phyloP scores from a whole-genome alignment of 495 filamentous ascomycete genomes.

The Glonium stellatum region DNA sequence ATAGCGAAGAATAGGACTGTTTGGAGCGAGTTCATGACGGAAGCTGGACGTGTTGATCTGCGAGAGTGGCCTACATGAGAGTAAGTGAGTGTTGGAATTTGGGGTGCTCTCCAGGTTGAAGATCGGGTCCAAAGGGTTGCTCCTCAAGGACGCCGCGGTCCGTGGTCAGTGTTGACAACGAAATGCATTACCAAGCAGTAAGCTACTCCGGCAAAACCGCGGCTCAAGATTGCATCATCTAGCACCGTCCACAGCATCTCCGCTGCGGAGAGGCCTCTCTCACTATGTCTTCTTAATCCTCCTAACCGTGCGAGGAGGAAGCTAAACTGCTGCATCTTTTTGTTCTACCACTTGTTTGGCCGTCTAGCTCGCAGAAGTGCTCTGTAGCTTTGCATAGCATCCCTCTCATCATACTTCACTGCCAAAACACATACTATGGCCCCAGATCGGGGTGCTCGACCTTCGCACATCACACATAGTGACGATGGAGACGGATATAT shows the following conservation, averaged over 20 bases:
- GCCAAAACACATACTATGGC: slow-evolving; percentile 11
- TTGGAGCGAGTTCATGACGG: slow-evolving; percentile 7
- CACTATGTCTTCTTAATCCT: no score
- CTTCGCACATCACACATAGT: not conserved
- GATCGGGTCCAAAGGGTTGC: not conserved
- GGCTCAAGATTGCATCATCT: no score
- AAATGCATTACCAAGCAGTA: not conserved
- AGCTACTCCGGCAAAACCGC: not conserved
- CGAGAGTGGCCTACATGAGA: not conserved
- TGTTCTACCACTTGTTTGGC: no score
- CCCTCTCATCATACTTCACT: not conserved
- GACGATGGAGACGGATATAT: slow-evolving; percentile 1
- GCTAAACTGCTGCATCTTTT: no score
- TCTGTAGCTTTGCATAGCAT: not conserved
- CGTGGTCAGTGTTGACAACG: slow-evolving; percentile 8
- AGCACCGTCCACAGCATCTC: not conserved
- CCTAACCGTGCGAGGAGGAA: no score
- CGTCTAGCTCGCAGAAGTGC: not conserved
- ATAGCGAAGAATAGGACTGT: slow-evolving; percentile 41
- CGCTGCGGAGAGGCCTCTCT: not conserved
- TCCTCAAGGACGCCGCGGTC: not conserved
- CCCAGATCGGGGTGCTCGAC: slow-evolving; percentile 21
- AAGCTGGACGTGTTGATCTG: not conserved
- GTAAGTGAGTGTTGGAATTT: not conserved
- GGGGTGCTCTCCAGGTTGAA: not conserved